Evolutionary conservation across 352 stramenopile species (phyloP).

Genomic region (Phytopythium vexans): DNA sequence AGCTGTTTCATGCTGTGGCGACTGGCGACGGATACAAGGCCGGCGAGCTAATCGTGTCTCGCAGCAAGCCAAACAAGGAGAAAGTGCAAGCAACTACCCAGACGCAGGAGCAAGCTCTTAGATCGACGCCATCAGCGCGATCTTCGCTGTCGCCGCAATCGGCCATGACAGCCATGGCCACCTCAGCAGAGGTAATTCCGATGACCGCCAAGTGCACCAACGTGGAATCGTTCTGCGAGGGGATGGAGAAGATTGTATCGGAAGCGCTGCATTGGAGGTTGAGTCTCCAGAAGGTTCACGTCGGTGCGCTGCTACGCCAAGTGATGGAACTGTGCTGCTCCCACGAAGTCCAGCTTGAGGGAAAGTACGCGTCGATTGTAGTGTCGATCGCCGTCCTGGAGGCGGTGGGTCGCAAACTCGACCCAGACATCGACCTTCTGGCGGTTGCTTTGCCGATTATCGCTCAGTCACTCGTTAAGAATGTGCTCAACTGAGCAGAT

Average conservation of each 20-base stretch:
- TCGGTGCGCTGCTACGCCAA: constrained; percentile 63
- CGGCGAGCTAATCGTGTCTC: constrained; percentile 68
- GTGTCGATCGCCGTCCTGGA: constrained; percentile 95
- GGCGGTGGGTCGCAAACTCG: constrained; percentile 85
- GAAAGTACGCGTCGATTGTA: constrained; percentile 93
- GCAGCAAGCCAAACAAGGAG: constrained; percentile 41
- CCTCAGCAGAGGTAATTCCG: too few relatives aligned
- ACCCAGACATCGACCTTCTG: constrained; percentile 90
- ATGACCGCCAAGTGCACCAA: constrained; percentile 54
- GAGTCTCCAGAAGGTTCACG: constrained; percentile 70
- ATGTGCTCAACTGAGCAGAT: constrained; percentile 31
- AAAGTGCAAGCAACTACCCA: neutral
- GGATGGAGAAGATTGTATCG: constrained; percentile 72
- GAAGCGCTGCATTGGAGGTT: constrained; percentile 62
- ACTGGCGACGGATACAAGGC: constrained; percentile 80
- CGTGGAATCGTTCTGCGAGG: constrained; percentile 64
- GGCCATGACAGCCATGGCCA: too few relatives aligned
- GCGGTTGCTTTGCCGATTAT: constrained; percentile 90
- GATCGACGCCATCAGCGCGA: too few relatives aligned
- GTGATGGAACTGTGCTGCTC: constrained; percentile 90
- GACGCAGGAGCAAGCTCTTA: too few relatives aligned
- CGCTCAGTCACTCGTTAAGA: constrained; percentile 88
- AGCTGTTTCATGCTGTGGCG: constrained; percentile 82
- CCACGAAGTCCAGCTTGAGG: constrained; percentile 92
- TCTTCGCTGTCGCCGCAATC: too few relatives aligned